Base-by-base conservation (phyloP, 495 filamentous ascomycete species). In the Pyrenula aspistea region DNA sequence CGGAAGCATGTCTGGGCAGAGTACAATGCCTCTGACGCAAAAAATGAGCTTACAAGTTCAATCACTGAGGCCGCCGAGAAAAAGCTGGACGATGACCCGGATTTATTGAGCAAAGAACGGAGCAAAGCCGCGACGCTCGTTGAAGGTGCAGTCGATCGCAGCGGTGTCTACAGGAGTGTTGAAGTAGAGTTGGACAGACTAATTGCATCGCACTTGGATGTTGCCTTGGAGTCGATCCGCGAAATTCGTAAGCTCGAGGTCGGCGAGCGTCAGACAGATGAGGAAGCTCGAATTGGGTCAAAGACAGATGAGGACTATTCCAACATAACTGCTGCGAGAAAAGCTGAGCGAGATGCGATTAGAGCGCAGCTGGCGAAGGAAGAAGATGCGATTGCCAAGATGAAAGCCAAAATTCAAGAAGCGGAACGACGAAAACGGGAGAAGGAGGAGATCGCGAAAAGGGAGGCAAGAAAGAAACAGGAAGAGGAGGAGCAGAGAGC, bases 261-360 rank as follows among this genome's bases (percentile, higher is more conserved):
- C 56, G 91, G 91, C 10, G 79, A 83, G 12, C 87, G 86, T 47
- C 75, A 71, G 2, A 88, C 90, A 12, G 72, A 72, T 2, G 78
- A 83, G 57, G 91, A 96, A 64, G 72, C 83, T 57, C 60, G 69
- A 22, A 76, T 79, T 23, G 91, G 91, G 2, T 79, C 80, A 59
- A 95, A 89, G 66, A 89, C 85, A 3, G 90, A 95, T 60, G 85
- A 84, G 51, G 86, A 91, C 55, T 95, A 92, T 62, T 87, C 83
- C 12, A 73, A 74, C 36, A 82, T 89, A 58, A 82, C 88, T 1
- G 82, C 81, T n/a, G 73, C 68, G n/a, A 81, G 83, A 57, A 73
- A 81, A 2, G 78, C 79, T 11, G 80, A 83, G 60, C 80, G 86
- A 51, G 85, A 85, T 22, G 81, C 76, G 25, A 70, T 81, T 20